Percentiles rank a stretch among this genome's conserved stretches.
Conservation (phyloP, 2,329 filamentous ascomycete species). For the Leptographium galeiforme region DNA sequence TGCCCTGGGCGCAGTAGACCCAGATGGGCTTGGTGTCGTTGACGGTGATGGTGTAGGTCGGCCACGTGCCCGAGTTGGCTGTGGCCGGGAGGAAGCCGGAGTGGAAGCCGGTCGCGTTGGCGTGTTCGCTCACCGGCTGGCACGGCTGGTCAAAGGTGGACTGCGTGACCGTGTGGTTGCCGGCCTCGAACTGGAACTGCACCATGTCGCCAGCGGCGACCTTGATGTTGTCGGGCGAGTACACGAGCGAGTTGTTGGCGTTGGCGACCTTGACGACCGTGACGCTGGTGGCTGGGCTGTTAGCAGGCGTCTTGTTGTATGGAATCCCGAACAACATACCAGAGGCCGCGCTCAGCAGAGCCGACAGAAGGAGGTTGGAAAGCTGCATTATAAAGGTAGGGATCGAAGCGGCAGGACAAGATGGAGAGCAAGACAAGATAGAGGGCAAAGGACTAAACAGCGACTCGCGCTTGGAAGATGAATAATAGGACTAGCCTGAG, state of each 20-base stretch:
- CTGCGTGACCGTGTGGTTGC: conserved; percentile 70
- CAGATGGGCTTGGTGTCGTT: conserved; percentile 59
- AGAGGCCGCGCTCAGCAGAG: conserved; percentile 33
- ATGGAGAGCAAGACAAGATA: no score
- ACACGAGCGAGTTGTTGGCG: conserved; percentile 42
- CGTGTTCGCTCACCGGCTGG: conserved; percentile 26
- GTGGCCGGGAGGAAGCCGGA: conserved; percentile 54
- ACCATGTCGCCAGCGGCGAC: conserved; percentile 50
- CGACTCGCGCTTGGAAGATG: no score
- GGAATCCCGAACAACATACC: no score
- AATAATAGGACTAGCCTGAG: neutral
- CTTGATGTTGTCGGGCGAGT: conserved; percentile 51
- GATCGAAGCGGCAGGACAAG: no score
- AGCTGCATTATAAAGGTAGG: conserved; percentile 37
- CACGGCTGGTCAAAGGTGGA: conserved; percentile 43
- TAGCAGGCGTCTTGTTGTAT: no score
- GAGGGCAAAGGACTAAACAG: no score
- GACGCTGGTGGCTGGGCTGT: conserved; percentile 23
- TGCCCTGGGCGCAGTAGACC: conserved; percentile 63
- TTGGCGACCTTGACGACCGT: conserved; percentile 41
- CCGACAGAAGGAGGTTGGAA: conserved; percentile 30
- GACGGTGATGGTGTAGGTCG: conserved; percentile 59
- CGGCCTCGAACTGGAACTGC: conserved; percentile 52
- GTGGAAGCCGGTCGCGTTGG: conserved; percentile 46
- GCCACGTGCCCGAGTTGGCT: conserved; percentile 38